Evolutionary conservation across 306 rosid species (phyloP).

Genomic region (Prunus mongolica): DNA sequence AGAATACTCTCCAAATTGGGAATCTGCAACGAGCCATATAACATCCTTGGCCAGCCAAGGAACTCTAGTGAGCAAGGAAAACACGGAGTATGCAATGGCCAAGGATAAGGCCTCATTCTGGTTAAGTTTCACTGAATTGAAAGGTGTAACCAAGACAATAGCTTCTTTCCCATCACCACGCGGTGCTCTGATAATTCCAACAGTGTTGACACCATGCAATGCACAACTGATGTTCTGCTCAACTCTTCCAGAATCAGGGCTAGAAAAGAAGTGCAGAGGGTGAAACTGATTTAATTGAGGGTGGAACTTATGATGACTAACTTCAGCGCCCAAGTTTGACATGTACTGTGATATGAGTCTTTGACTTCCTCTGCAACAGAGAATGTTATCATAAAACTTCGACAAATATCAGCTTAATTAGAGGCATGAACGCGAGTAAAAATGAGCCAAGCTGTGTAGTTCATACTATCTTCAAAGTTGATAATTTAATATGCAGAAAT

Average conservation of each 20-base stretch:
- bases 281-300: slow-evolving; percentile 57
- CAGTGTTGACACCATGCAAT: slow-evolving; percentile 56
- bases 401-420: neutral
- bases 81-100: slow-evolving; percentile 80
- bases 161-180: slow-evolving; percentile 98
- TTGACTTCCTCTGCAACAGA: slow-evolving; percentile 55
- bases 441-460: neutral
- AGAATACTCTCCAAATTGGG: slow-evolving; percentile 72
- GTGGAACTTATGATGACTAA: slow-evolving; percentile 70
- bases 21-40: slow-evolving; percentile 87
- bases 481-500: neutral
- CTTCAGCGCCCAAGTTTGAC: slow-evolving; percentile 75
- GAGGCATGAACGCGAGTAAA: neutral
- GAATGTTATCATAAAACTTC: neutral
- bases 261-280: slow-evolving; percentile 75
- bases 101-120: slow-evolving; percentile 66
- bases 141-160: slow-evolving; percentile 86
- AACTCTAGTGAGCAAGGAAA: slow-evolving; percentile 77
- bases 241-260: slow-evolving; percentile 54
- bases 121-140: slow-evolving; percentile 47
- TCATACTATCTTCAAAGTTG: neutral
- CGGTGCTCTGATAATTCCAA: slow-evolving; percentile 91
- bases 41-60: slow-evolving; percentile 96
- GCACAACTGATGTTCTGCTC: slow-evolving; percentile 60
- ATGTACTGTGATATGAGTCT: slow-evolving; percentile 63